These are phyloP conservation scores for Cyclanthera cordifolia DNA, from an alignment of 306 rosid genomes.

Conservation along the genomic window DNA sequence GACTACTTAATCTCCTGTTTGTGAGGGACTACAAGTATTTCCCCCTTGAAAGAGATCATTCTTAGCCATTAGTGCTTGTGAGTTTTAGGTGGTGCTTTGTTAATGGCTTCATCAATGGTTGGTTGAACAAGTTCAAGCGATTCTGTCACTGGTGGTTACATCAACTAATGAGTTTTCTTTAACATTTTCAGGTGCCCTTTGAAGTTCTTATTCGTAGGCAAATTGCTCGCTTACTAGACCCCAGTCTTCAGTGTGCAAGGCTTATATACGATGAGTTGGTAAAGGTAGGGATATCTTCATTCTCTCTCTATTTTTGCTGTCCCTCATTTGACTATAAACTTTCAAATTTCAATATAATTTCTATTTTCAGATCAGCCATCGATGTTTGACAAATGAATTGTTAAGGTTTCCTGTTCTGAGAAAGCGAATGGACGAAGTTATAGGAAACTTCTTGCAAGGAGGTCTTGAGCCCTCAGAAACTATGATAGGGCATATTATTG, in stretches of 20 bases:
- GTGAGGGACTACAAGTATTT: too few relatives aligned
- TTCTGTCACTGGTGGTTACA: too few relatives aligned
- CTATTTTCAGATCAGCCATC: slow-evolving; percentile 27
- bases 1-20: too few relatives aligned
- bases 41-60: too few relatives aligned
- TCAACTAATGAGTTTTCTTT: neutral
- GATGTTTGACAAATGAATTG: slow-evolving; percentile 22
- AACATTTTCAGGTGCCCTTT: slow-evolving; percentile 28
- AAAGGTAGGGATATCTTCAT: slow-evolving; percentile 19
- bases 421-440: slow-evolving; percentile 28
- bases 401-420: slow-evolving; percentile 34
- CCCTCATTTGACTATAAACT: neutral
- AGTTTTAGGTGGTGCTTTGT: too few relatives aligned
- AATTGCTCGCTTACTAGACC: slow-evolving; percentile 31
- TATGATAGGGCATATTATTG: slow-evolving; percentile 35
- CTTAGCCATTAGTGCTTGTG: too few relatives aligned
- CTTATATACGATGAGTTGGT: slow-evolving; percentile 31
- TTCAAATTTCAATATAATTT: neutral
- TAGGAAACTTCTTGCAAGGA: slow-evolving; percentile 26
- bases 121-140: too few relatives aligned
- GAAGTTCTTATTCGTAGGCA: slow-evolving; percentile 31
- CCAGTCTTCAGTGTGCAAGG: slow-evolving; percentile 35
- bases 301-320: neutral
- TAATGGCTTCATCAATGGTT: too few relatives aligned
- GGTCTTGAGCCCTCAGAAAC: slow-evolving; percentile 31